A percentile compares a stretch with the other conserved stretches of the same genome.
phyloP scores from a whole-genome alignment of 1,284 basidiomycete species.

The Melampsora americana region DNA sequence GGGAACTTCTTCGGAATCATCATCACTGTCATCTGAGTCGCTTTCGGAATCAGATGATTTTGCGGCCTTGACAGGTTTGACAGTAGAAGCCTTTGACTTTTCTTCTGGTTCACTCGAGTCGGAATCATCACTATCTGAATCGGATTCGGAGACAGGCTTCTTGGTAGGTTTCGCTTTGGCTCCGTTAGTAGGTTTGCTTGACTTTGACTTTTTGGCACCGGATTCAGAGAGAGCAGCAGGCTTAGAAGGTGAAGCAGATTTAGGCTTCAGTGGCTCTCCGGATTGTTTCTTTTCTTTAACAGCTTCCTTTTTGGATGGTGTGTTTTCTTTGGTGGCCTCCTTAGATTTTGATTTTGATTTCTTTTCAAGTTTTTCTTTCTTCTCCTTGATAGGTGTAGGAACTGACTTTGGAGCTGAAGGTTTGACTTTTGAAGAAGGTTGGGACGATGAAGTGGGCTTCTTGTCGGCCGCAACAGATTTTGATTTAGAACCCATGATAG shows the following conservation, averaged over 20 bases:
- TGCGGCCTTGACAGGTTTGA: conserved; percentile 10
- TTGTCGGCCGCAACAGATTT: neutral
- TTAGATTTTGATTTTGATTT: conserved; percentile 3
- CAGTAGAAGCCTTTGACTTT: conserved; percentile 18
- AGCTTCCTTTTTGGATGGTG: neutral
- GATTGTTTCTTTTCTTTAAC: conserved; percentile 17
- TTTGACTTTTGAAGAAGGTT: conserved; percentile 25
- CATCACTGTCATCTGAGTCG: conserved; percentile 28
- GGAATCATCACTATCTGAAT: conserved; percentile 24
- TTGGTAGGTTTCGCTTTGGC: neutral
- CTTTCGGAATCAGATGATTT: neutral
- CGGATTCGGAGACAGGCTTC: conserved; percentile 23
- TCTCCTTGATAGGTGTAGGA: conserved; percentile 23
- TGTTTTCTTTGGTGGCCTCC: conserved; percentile 3
- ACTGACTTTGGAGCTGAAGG: conserved; percentile 28
- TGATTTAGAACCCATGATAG: neutral
- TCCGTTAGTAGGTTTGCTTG: neutral
- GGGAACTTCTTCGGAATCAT: neutral
- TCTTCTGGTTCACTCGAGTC: conserved; percentile 13
- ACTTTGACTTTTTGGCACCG: conserved; percentile 1
- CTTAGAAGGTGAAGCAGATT: neutral
- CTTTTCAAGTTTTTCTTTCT: conserved; percentile 28
- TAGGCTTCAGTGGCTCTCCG: conserved; percentile 7
- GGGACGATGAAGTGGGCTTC: conserved; percentile 35
- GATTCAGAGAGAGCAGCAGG: neutral